Conservation (phyloP, 495 filamentous ascomycete genomes). For the Cercophora sp. region DNA sequence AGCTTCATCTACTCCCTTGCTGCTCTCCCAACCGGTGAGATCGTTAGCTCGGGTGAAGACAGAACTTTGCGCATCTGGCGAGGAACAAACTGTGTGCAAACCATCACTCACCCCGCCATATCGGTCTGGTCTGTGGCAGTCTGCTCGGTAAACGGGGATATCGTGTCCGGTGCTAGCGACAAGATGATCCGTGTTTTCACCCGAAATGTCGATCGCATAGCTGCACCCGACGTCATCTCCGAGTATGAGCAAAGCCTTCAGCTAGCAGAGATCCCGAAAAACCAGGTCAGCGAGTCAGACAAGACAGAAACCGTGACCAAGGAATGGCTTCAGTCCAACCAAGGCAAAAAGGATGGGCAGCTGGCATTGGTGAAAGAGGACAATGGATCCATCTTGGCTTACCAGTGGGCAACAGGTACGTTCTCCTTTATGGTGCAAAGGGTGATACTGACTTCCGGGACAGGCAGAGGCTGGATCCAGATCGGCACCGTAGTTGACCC, state of each 20-base stretch:
- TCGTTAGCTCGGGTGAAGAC: slow-evolving; percentile 91
- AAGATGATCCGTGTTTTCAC: slow-evolving; percentile 82
- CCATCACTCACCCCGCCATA: slow-evolving; percentile 95
- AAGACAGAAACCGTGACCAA: slow-evolving; percentile 86
- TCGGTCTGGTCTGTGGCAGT: slow-evolving; percentile 91
- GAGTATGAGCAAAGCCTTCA: slow-evolving; percentile 78
- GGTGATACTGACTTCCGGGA: slow-evolving; percentile 9
- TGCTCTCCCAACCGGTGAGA: slow-evolving; percentile 71
- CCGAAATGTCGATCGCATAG: slow-evolving; percentile 64
- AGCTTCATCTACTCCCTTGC: slow-evolving; percentile 92
- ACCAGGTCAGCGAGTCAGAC: slow-evolving; percentile 81
- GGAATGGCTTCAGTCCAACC: slow-evolving; percentile 73
- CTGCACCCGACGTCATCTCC: slow-evolving; percentile 50
- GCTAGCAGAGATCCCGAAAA: slow-evolving; percentile 79
- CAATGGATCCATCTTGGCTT: slow-evolving; percentile 73
- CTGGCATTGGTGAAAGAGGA: slow-evolving; percentile 82
- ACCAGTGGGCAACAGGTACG: slow-evolving; percentile 67
- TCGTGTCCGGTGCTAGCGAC: slow-evolving; percentile 90
- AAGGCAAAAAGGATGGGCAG: slow-evolving; percentile 89
- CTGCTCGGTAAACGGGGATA: slow-evolving; percentile 78
- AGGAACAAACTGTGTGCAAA: slow-evolving; percentile 78
- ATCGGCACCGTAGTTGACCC: slow-evolving; percentile 93
- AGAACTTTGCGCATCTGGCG: slow-evolving; percentile 87
- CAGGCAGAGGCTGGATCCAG: slow-evolving; percentile 64
- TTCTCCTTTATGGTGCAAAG: neutral